These are phyloP conservation scores for Nakaseomyces kungkrabaensis DNA, from an alignment of 1,139 yeast genomes.

Conservation along the genomic window DNA sequence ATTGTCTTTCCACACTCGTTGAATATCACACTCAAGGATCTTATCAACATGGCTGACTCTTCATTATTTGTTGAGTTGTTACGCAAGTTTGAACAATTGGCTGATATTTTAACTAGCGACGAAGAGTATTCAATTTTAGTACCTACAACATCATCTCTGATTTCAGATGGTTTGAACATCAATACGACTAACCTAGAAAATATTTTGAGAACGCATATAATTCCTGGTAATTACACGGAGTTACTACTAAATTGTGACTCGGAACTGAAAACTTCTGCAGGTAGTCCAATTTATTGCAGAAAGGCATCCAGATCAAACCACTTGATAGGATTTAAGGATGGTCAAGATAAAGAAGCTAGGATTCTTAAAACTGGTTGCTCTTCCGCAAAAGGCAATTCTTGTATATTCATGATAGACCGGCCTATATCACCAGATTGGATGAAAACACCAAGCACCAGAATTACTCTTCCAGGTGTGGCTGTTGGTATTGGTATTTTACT, in stretches of 20 bases:
- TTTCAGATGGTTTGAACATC: conserved; percentile 24
- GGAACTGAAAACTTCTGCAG: conserved; percentile 36
- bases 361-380: conserved; percentile 63
- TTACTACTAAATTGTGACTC: conserved; percentile 37
- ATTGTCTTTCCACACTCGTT: conserved; percentile 52
- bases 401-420: conserved; percentile 63
- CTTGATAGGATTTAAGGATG: conserved; percentile 30
- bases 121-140: conserved; percentile 54
- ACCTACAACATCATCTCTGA: conserved; percentile 55
- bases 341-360: conserved; percentile 56
- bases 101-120: conserved; percentile 13
- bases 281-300: conserved; percentile 37
- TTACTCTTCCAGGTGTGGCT: conserved; percentile 58
- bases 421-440: conserved; percentile 64
- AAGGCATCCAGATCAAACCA: conserved; percentile 32
- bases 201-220: conserved; percentile 57
- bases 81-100: conserved; percentile 22
- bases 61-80: conserved; percentile 42
- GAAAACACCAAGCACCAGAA: conserved; percentile 37
- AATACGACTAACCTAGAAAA: conserved; percentile 37
- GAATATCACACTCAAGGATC: conserved; percentile 44
- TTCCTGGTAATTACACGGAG: conserved; percentile 44
- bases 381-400: conserved; percentile 35
- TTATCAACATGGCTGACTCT: conserved; percentile 44
- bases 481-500: conserved; percentile 54